These are phyloP conservation scores for Byssothecium circinans DNA, from an alignment of 2,329 filamentous ascomycete species.

Conservation along the genomic window DNA sequence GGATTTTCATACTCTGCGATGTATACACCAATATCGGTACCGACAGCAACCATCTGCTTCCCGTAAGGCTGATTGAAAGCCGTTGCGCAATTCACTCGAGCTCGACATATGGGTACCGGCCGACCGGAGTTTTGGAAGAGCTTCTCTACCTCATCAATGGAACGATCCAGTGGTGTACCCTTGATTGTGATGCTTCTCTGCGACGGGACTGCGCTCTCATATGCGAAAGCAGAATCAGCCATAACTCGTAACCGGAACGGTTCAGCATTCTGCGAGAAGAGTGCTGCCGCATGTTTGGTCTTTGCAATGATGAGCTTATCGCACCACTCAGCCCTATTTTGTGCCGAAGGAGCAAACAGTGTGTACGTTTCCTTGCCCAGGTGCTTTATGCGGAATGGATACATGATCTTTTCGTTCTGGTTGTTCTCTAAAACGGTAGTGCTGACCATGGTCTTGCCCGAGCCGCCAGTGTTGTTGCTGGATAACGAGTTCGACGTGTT, in stretches of 20 bases:
- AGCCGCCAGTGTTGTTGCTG: constrained; percentile 51
- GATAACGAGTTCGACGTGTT: constrained; percentile 65
- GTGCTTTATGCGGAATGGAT: constrained; percentile 94
- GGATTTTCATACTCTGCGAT: constrained; percentile 87
- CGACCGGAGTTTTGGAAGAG: constrained; percentile 67
- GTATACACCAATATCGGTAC: constrained; percentile 92
- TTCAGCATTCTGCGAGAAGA: constrained; percentile 91
- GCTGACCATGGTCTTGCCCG: constrained; percentile 53
- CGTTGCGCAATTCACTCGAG: constrained; percentile 89
- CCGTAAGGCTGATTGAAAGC: constrained; percentile 80
- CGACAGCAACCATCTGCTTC: constrained; percentile 86
- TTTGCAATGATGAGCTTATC: constrained; percentile 93
- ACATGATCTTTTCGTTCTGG: constrained; percentile 77
- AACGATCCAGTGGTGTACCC: constrained; percentile 87
- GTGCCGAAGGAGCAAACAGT: constrained; percentile 76
- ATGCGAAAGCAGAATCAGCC: constrained; percentile 87
- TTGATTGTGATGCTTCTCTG: constrained; percentile 74
- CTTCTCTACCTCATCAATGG: constrained; percentile 84
- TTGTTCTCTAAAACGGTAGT: constrained; percentile 54
- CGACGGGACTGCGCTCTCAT: constrained; percentile 61
- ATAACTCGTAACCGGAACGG: constrained; percentile 91
- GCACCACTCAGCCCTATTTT: constrained; percentile 84
- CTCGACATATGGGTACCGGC: constrained; percentile 77
- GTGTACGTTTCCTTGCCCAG: constrained; percentile 92
- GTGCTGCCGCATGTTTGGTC: constrained; percentile 83